phyloP scores from a whole-genome alignment of 257 asterid genomes.

The Cynanchum wilfordii region DNA sequence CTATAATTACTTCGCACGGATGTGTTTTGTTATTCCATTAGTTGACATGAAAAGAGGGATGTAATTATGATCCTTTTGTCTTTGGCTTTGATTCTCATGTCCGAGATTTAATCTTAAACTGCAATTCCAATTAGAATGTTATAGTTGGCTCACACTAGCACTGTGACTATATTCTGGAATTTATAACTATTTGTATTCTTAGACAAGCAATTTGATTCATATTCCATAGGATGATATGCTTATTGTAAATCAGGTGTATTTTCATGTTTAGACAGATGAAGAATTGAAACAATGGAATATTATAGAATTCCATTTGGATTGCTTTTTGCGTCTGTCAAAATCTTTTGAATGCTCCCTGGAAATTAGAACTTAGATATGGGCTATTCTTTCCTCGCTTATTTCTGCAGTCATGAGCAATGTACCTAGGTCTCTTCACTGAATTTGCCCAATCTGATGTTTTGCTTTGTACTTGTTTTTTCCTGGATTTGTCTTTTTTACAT shows the following conservation, averaged over 20 bases:
- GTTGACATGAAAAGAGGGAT: background rate
- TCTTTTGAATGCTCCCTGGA: background rate
- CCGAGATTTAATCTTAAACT: background rate
- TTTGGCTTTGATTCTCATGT: background rate
- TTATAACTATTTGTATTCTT: background rate
- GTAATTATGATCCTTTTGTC: background rate
- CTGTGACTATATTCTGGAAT: background rate
- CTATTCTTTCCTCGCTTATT: background rate
- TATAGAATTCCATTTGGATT: background rate
- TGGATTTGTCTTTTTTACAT: background rate
- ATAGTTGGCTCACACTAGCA: background rate
- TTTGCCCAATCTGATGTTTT: background rate
- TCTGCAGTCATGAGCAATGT: background rate
- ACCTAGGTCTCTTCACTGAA: background rate
- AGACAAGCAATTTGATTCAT: background rate
- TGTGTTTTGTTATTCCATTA: background rate
- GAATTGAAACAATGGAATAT: background rate
- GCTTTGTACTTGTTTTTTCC: background rate
- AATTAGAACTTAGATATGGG: background rate
- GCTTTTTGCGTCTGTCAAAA: too few species aligned
- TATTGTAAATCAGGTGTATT: background rate
- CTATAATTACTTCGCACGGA: background rate
- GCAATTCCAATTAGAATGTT: background rate
- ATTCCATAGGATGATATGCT: background rate
- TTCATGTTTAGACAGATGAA: too few species aligned